These are phyloP conservation scores for Leccinum disarticulatum DNA, from an alignment of 768 basidiomycete species.

Conservation along the genomic window DNA sequence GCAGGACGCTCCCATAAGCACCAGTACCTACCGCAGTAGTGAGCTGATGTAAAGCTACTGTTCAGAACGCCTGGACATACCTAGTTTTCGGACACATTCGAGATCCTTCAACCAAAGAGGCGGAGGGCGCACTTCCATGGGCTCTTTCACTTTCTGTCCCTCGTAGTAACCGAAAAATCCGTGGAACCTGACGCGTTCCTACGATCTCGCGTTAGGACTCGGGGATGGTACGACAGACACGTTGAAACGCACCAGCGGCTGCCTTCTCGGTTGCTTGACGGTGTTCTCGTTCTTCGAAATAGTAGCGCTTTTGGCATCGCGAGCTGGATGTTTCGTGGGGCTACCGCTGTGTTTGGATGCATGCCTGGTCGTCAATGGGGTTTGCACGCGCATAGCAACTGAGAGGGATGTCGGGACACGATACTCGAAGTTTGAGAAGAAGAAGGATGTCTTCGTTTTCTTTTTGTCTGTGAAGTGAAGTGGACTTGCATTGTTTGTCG, in stretches of 20 bases:
- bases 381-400: conserved; percentile 19
- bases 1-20: conserved; percentile 40
- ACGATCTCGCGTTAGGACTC: conserved; percentile 3
- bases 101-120: conserved; percentile 39
- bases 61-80: conserved; percentile 20
- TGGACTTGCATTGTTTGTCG: conserved; percentile 22
- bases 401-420: not conserved
- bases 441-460: not conserved
- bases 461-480: not conserved
- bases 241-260: conserved; percentile 6
- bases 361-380: conserved; percentile 8
- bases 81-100: conserved; percentile 43
- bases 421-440: not conserved
- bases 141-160: conserved; percentile 23
- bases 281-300: conserved; percentile 8
- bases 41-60: not conserved
- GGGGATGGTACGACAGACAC: not conserved
- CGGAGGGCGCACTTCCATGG: conserved; percentile 38
- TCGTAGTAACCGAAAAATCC: conserved; percentile 9
- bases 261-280: conserved; percentile 3
- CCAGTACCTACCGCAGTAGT: conserved; percentile 38
- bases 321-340: conserved; percentile 16
- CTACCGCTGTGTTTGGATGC: conserved; percentile 1
- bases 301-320: conserved; percentile 1
- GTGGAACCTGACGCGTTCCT: conserved; percentile 19